These are phyloP conservation scores for Lasiosphaeriaceae sp. DNA, from an alignment of 495 filamentous ascomycete species.

Conservation along the genomic window DNA sequence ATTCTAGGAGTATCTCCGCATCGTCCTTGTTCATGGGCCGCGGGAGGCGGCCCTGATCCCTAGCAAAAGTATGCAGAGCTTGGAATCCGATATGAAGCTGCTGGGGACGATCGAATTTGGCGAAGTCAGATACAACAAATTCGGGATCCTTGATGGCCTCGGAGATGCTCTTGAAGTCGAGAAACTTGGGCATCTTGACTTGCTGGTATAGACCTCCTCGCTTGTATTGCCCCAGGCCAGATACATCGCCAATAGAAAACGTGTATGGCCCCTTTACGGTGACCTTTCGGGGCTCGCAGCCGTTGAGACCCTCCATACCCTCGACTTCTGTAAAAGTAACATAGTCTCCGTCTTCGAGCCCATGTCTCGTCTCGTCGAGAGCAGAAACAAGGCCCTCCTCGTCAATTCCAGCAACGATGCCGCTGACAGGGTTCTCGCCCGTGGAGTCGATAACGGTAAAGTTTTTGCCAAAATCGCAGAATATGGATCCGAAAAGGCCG, in stretches of 20 bases:
- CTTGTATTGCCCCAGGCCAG: constrained; percentile 76
- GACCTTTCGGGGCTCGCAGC: constrained; percentile 76
- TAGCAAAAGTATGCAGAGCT: constrained; percentile 79
- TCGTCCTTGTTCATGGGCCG: constrained; percentile 79
- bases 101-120: constrained; percentile 91
- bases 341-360: constrained; percentile 92
- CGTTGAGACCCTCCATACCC: constrained; percentile 89
- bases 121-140: constrained; percentile 87
- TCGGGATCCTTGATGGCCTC: constrained; percentile 81
- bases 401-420: constrained; percentile 87
- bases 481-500: constrained; percentile 91
- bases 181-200: constrained; percentile 94
- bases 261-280: constrained; percentile 95
- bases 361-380: constrained; percentile 92
- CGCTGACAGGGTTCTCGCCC: constrained; percentile 80
- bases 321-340: constrained; percentile 91
- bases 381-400: constrained; percentile 88
- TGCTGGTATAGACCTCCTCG: constrained; percentile 87
- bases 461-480: constrained; percentile 94
- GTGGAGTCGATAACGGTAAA: constrained; percentile 87
- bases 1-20: constrained; percentile 69
- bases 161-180: constrained; percentile 80
- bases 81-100: constrained; percentile 93
- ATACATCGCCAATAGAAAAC: constrained; percentile 94
- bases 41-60: constrained; percentile 69